Evolutionary conservation across 1,284 basidiomycete genomes (phyloP).

Genomic region (Apiotrichum siamense): DNA sequence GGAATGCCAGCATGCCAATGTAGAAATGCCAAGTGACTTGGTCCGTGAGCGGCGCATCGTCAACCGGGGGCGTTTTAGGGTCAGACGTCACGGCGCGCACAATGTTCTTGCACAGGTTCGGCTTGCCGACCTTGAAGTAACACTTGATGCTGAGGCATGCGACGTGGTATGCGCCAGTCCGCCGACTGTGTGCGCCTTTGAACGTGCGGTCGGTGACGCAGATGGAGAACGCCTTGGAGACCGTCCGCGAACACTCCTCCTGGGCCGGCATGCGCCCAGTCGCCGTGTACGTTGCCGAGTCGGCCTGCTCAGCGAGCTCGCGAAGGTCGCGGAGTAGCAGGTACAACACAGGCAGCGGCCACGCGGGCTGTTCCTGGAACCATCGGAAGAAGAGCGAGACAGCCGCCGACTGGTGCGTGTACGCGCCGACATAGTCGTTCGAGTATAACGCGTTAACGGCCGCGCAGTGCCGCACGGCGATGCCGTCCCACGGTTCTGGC

Average conservation of each 20-base stretch:
- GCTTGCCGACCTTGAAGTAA: constrained; percentile 90
- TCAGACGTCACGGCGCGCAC: constrained; percentile 81
- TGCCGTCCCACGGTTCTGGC: constrained; percentile 40
- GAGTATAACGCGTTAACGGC: constrained; percentile 32
- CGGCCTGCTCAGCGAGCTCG: constrained; percentile 61
- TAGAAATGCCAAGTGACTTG: constrained; percentile 92
- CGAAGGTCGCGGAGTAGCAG: constrained; percentile 70
- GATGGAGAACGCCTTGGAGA: constrained; percentile 85
- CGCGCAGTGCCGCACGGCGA: constrained; percentile 42
- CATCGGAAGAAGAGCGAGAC: constrained; percentile 66
- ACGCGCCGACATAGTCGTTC: constrained; percentile 34
- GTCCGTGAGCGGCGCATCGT: constrained; percentile 71
- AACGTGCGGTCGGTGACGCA: constrained; percentile 81
- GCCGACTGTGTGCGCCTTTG: constrained; percentile 67
- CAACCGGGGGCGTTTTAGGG: constrained; percentile 71
- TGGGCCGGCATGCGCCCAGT: constrained; percentile 58
- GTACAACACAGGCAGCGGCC: constrained; percentile 74
- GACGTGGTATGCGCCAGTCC: constrained; percentile 93
- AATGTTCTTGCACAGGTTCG: constrained; percentile 86
- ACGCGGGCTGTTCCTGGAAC: constrained; percentile 68
- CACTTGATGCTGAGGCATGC: constrained; percentile 86
- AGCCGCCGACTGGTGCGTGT: constrained; percentile 36
- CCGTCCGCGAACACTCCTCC: constrained; percentile 84
- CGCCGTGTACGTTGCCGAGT: constrained; percentile 44
- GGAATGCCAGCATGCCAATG: constrained; percentile 84